Percentiles rank a stretch among this genome's conserved stretches.
These are phyloP conservation scores for Hymenoscyphus scutula DNA, from an alignment of 2,329 filamentous ascomycete genomes.

Conservation along the genomic window DNA sequence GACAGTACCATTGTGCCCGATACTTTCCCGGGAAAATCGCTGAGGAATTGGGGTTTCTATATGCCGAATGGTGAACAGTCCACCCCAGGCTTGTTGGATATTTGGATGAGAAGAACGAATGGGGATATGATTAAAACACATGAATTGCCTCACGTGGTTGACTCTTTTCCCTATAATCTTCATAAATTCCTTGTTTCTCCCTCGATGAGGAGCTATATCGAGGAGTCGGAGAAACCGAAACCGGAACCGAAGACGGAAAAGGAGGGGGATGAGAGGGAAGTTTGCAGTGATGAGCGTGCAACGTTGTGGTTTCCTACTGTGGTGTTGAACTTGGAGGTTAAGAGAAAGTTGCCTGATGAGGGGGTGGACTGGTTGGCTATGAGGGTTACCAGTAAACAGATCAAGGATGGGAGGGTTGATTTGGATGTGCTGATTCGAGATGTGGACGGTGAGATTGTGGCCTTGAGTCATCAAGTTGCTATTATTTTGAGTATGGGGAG, in stretches of 20 bases:
- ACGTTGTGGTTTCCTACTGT: conserved; percentile 49
- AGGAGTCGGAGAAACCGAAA: not conserved
- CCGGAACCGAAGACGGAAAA: not conserved
- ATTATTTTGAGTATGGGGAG: conserved; percentile 51
- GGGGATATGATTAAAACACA: not conserved
- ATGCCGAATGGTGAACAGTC: not conserved
- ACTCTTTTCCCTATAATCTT: conserved; percentile 10
- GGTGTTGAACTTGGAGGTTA: conserved; percentile 69
- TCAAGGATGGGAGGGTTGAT: conserved; percentile 69
- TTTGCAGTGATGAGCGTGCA: not conserved
- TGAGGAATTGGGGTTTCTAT: conserved; percentile 8
- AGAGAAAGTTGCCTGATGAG: conserved; percentile 63
- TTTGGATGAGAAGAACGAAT: conserved; percentile 4
- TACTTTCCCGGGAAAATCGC: not conserved
- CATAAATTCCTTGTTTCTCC: conserved; percentile 5
- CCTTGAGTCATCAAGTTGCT: conserved; percentile 63
- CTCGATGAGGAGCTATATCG: not conserved
- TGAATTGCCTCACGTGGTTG: conserved; percentile 3
- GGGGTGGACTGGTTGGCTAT: conserved; percentile 70
- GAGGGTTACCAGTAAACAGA: conserved; percentile 35
- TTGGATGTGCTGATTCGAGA: conserved; percentile 66
- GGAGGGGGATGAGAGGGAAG: no score
- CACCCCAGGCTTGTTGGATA: conserved; percentile 4
- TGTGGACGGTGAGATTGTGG: conserved; percentile 59
- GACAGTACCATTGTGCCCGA: not conserved